phyloP scores from a whole-genome alignment of 192 early-diverging fungal genomes.

The Mortierella alpina region DNA sequence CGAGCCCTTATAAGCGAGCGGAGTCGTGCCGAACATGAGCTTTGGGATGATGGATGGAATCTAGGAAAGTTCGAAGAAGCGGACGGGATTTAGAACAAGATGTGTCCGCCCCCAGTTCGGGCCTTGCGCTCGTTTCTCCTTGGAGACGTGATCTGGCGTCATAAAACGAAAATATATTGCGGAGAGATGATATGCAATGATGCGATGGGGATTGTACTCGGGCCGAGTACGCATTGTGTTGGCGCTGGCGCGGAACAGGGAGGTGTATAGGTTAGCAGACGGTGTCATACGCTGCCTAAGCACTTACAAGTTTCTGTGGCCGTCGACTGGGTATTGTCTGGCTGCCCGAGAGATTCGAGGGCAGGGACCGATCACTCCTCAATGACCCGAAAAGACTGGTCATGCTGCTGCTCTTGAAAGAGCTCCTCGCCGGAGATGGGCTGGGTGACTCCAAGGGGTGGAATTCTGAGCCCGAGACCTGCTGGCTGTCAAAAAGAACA shows the following conservation, averaged over 20 bases:
- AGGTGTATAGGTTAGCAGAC: too few relatives aligned
- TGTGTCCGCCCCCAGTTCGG: not conserved
- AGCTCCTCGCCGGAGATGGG: slow-evolving; percentile 37
- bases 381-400: slow-evolving; percentile 43
- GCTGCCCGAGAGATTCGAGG: slow-evolving; percentile 38
- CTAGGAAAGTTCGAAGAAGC: slow-evolving; percentile 1
- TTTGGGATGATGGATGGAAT: slow-evolving; percentile 56
- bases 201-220: too few relatives aligned
- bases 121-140: not conserved
- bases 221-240: too few relatives aligned
- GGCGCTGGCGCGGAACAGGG: too few relatives aligned
- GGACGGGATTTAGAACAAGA: not conserved
- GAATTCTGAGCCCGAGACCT: slow-evolving; percentile 35
- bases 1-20: slow-evolving; percentile 63
- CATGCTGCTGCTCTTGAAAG: slow-evolving; percentile 50
- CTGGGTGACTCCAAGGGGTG: slow-evolving; percentile 25
- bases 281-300: not conserved
- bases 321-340: slow-evolving; percentile 31
- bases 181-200: too few relatives aligned
- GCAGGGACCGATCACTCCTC: slow-evolving; percentile 53
- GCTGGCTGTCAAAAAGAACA: slow-evolving; percentile 59
- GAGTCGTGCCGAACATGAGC: slow-evolving; percentile 65
- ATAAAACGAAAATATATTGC: not conserved
- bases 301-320: slow-evolving; percentile 29
- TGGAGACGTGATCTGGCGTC: slow-evolving; percentile 32